Percentiles rank a stretch among this genome's conserved stretches.
phyloP scores from a whole-genome alignment of 345 rosid genomes.

The Citrus unshiu region DNA sequence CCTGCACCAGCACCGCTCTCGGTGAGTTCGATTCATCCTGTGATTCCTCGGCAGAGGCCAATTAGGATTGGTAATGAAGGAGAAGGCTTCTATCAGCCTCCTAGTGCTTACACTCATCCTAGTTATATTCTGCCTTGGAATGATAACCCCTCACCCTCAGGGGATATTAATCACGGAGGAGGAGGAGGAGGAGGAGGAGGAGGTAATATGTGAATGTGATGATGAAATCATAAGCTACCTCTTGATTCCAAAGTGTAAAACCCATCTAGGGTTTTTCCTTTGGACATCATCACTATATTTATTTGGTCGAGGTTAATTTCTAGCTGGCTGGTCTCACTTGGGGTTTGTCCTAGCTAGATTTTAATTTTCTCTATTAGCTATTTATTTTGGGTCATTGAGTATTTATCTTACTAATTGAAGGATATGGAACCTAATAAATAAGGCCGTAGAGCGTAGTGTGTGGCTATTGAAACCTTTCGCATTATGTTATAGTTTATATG shows the following conservation, averaged over 20 bases:
- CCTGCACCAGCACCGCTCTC: constrained; percentile 27
- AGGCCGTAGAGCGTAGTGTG: constrained; percentile 15
- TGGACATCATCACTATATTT: constrained; percentile 9
- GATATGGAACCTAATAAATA: constrained; percentile 25
- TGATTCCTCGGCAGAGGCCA: constrained; percentile 29
- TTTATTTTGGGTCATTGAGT: constrained; percentile 6
- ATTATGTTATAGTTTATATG: constrained; percentile 17
- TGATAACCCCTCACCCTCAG: constrained; percentile 38
- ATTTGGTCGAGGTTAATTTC: constrained; percentile 19
- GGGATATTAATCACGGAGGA: constrained; percentile 48
- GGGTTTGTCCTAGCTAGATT: constrained; percentile 33
- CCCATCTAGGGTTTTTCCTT: constrained; percentile 31
- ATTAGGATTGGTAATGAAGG: constrained; percentile 30
- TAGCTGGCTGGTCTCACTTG: constrained; percentile 29
- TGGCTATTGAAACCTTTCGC: constrained; percentile 16
- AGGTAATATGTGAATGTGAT: constrained; percentile 39
- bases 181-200: constrained; percentile 53
- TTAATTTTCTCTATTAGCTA: constrained; percentile 8
- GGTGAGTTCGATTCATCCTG: constrained; percentile 22
- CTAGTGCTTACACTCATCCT: constrained; percentile 23
- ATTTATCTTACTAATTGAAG: neutral
- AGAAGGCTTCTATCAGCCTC: constrained; percentile 18
- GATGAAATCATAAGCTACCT: neutral
- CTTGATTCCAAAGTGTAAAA: neutral
- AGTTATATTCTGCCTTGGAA: constrained; percentile 45